phyloP scores from a whole-genome alignment of 1,284 basidiomycete species.

The Sutorius eximius region DNA sequence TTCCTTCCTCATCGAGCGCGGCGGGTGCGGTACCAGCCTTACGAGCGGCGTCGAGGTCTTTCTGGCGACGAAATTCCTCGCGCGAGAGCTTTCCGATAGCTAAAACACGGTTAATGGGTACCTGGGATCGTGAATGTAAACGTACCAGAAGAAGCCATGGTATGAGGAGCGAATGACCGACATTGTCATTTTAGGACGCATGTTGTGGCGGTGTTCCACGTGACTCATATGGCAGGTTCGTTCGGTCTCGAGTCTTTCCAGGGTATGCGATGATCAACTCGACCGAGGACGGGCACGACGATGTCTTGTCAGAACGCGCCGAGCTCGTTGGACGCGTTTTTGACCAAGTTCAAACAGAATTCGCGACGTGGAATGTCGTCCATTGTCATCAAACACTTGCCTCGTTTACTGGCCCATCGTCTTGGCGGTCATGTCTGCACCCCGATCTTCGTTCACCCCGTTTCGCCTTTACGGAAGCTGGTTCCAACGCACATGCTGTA shows the following conservation, averaged over 20 bases:
- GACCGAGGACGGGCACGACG: constrained; percentile 9
- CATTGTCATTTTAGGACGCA: constrained; percentile 2
- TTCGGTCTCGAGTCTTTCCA: not conserved
- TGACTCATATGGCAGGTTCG: constrained; percentile 4
- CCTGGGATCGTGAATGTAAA: not conserved
- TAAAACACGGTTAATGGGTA: constrained; percentile 16
- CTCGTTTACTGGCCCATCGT: constrained; percentile 19
- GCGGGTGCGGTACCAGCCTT: constrained; percentile 98
- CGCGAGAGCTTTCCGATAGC: constrained; percentile 83
- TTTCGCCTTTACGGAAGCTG: not conserved
- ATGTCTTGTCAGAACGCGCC: constrained; percentile 12
- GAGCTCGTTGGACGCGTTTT: constrained; percentile 21
- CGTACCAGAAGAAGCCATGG: constrained; percentile 51
- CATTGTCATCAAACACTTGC: constrained; percentile 19
- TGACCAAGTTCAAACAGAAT: constrained; percentile 24
- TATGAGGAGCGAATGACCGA: not conserved
- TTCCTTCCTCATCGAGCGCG: constrained; percentile 91
- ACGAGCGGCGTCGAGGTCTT: constrained; percentile 93
- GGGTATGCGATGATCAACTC: constrained; percentile 6
- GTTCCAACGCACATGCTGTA: not conserved
- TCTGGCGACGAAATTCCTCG: constrained; percentile 91
- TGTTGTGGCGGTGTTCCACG: constrained; percentile 8
- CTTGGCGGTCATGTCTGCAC: constrained; percentile 20
- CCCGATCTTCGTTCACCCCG: constrained; percentile 14
- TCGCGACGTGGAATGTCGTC: constrained; percentile 18